phyloP scores from a whole-genome alignment of 345 rosid genomes.

The Boechera divaricarpa region DNA sequence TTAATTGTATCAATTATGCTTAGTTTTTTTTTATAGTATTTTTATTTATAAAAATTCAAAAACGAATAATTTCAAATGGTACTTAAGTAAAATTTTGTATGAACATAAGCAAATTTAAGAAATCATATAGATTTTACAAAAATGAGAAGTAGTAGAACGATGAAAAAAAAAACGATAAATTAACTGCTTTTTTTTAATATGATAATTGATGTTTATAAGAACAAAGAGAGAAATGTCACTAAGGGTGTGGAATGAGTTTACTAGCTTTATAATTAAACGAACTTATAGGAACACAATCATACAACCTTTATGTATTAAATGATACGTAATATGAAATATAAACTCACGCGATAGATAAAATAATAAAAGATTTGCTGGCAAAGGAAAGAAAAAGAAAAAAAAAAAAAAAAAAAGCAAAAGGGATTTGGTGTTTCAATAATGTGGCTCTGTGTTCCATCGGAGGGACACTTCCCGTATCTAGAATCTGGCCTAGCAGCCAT shows the following conservation, averaged over 20 bases:
- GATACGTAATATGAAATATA: slow-evolving; percentile 17
- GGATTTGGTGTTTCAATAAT: slow-evolving; percentile 34
- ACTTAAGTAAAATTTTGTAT: not conserved
- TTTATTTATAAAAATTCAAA: not conserved
- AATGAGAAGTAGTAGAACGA: not conserved
- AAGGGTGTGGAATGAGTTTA: slow-evolving; percentile 5
- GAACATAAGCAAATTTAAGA: not conserved
- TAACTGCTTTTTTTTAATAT: not conserved
- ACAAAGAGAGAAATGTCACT: slow-evolving; percentile 10
- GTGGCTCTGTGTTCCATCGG: slow-evolving; percentile 43
- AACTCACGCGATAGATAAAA: slow-evolving; percentile 28
- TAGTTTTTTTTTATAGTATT: not conserved
- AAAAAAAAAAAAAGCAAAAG: slow-evolving; percentile 4
- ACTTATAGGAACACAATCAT: slow-evolving; percentile 21
- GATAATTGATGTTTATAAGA: slow-evolving; percentile 2
- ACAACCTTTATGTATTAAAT: slow-evolving; percentile 25
- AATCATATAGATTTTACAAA: not conserved
- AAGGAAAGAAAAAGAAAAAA: slow-evolving; percentile 9
- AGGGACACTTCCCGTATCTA: slow-evolving; percentile 39
- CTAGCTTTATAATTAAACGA: slow-evolving; percentile 23
- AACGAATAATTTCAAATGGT: not conserved
- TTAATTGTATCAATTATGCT: not conserved
- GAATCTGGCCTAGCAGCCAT: slow-evolving; percentile 33
- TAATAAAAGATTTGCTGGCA: slow-evolving; percentile 31
- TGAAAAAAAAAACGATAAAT: not conserved